A percentile compares a stretch with the other conserved stretches of the same genome.
These are phyloP conservation scores for Harringtonia aguacate DNA, from an alignment of 2,329 filamentous ascomycete genomes.

Conservation along the genomic window DNA sequence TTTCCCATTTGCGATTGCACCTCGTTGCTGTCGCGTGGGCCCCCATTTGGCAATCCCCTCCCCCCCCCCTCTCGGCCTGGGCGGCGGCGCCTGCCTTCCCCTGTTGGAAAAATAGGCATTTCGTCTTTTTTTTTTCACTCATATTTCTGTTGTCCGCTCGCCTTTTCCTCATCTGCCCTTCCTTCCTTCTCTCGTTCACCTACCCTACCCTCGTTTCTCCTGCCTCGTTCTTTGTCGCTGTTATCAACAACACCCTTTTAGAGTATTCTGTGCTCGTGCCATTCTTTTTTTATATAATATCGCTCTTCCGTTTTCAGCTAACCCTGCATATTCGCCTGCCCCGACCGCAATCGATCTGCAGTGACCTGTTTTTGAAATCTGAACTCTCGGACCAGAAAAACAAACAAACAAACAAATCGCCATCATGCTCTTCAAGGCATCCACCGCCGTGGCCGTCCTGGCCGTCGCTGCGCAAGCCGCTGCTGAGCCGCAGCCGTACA, in stretches of 20 bases:
- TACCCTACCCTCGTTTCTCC: background rate
- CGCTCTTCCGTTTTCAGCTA: background rate
- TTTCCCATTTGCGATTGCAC: background rate
- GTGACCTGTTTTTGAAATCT: too few relatives aligned
- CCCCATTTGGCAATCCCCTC: conserved; percentile 1
- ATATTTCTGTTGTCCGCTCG: background rate
- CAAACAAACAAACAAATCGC: background rate
- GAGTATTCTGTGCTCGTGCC: conserved; percentile 9
- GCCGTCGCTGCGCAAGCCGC: conserved; percentile 20
- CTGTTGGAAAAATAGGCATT: background rate
- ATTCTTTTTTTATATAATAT: conserved; percentile 4
- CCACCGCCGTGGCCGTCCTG: conserved; percentile 32
- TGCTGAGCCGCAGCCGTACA: conserved; percentile 23
- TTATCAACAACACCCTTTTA: too few relatives aligned
- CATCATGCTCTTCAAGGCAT: conserved; percentile 34
- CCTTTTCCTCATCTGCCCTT: background rate
- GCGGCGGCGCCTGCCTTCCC: background rate
- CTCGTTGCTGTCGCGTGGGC: background rate
- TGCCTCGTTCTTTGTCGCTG: background rate
- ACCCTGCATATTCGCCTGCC: background rate
- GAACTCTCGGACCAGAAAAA: background rate
- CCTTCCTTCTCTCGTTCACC: background rate
- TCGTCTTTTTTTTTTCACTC: background rate
- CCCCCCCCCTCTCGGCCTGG: background rate
- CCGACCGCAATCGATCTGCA: too few relatives aligned